phyloP scores from a whole-genome alignment of 495 filamentous ascomycete species.

The Zalerion maritima region DNA sequence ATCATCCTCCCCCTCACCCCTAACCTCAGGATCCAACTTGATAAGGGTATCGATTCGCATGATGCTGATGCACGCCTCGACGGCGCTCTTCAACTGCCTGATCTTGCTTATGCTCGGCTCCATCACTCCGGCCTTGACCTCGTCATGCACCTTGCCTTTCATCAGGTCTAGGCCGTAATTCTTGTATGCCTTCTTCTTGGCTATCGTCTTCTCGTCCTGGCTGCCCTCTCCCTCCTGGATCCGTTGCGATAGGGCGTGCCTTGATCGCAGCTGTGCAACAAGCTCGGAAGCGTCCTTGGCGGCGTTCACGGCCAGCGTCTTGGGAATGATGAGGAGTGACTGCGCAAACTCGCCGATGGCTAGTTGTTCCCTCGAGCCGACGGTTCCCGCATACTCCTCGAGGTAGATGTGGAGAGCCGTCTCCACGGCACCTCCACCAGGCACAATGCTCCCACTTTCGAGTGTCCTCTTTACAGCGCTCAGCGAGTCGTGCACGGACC shows the following conservation, averaged over 20 bases:
- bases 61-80: slow-evolving; percentile 97
- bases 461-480: slow-evolving; percentile 94
- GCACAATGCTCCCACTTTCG: slow-evolving; percentile 92
- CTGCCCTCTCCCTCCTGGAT: slow-evolving; percentile 68
- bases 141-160: slow-evolving; percentile 83
- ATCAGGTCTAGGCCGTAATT: slow-evolving; percentile 91
- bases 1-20: slow-evolving; percentile 58
- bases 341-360: slow-evolving; percentile 96
- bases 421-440: slow-evolving; percentile 91
- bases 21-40: slow-evolving; percentile 86
- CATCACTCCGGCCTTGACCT: slow-evolving; percentile 85
- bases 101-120: slow-evolving; percentile 99
- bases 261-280: slow-evolving; percentile 84
- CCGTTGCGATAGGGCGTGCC: slow-evolving; percentile 87
- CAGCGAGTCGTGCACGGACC: slow-evolving; percentile 91
- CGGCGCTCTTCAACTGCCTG: slow-evolving; percentile 93
- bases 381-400: slow-evolving; percentile 97
- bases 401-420: slow-evolving; percentile 98
- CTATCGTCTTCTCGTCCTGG: slow-evolving; percentile 72
- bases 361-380: slow-evolving; percentile 93
- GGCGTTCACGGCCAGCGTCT: slow-evolving; percentile 92
- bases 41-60: slow-evolving; percentile 99
- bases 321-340: slow-evolving; percentile 85
- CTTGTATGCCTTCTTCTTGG: slow-evolving; percentile 91
- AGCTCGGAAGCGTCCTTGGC: slow-evolving; percentile 92